Conservation (phyloP, 2,329 filamentous ascomycete genomes). For the Aspergillus vadensis region DNA sequence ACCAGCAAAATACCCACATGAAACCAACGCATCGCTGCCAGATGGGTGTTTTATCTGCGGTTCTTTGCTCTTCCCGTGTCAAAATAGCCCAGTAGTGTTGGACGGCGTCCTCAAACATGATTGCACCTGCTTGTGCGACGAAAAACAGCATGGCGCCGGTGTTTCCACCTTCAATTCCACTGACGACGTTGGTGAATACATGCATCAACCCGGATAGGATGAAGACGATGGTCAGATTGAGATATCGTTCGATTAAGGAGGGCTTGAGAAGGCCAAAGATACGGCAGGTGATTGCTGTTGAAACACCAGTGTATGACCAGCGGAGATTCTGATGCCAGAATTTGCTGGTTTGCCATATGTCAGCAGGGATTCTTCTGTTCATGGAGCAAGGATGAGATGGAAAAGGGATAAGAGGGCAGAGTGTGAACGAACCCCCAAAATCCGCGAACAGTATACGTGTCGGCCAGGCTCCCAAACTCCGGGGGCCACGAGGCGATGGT, state of each 20-base stretch:
- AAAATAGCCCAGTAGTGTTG: slow-evolving; percentile 21
- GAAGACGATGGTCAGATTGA: slow-evolving; percentile 33
- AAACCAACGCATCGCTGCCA: slow-evolving; percentile 7
- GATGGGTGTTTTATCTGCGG: background rate
- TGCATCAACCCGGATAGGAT: slow-evolving; percentile 32
- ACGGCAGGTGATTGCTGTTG: slow-evolving; percentile 23
- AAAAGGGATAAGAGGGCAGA: background rate
- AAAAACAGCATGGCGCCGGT: slow-evolving; percentile 30
- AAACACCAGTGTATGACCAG: slow-evolving; percentile 24
- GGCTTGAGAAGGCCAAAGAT: slow-evolving; percentile 22
- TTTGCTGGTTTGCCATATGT: slow-evolving; percentile 19
- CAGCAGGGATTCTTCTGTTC: background rate
- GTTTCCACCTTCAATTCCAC: slow-evolving; percentile 17
- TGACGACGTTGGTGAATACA: slow-evolving; percentile 16
- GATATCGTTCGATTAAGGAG: slow-evolving; percentile 30
- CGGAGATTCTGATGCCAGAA: slow-evolving; percentile 35
- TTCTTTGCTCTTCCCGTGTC: background rate
- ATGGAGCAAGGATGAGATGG: background rate
- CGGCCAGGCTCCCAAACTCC: slow-evolving; percentile 25
- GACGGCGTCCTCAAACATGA: slow-evolving; percentile 34
- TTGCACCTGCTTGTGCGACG: slow-evolving; percentile 22
- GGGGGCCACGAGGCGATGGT: slow-evolving; percentile 26
- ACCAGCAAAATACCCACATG: slow-evolving; percentile 1
- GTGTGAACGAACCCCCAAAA: slow-evolving; percentile 27
- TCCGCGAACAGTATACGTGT: slow-evolving; percentile 29